Conservation (phyloP, 1,284 basidiomycete genomes). For the Moesziomyces sp. region DNA sequence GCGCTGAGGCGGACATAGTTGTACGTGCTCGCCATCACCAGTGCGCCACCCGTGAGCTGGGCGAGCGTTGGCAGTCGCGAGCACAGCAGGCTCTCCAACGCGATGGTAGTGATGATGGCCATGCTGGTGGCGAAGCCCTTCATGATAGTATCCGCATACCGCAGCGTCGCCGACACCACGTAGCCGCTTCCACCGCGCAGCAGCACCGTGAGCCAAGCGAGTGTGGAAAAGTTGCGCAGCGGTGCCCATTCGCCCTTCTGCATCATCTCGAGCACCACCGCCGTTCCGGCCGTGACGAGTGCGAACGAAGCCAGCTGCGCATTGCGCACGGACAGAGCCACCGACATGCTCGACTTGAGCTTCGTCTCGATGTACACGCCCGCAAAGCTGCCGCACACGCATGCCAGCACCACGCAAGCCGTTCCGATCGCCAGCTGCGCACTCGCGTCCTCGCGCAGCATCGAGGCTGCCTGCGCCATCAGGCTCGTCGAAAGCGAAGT, state of each 20-base stretch:
- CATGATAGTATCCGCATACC: constrained; percentile 45
- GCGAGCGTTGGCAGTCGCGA: constrained; percentile 7
- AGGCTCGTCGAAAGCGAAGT: neutral
- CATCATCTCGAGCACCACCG: constrained; percentile 18
- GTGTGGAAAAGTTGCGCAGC: constrained; percentile 17
- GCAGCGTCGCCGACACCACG: constrained; percentile 31
- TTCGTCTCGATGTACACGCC: constrained; percentile 40
- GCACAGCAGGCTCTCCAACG: constrained; percentile 22
- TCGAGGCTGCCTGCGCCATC: constrained; percentile 6
- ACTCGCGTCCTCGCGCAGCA: constrained; percentile 10
- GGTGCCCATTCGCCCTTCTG: constrained; percentile 12
- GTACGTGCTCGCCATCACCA: constrained; percentile 37
- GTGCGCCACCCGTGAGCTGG: constrained; percentile 22
- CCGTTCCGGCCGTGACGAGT: constrained; percentile 17
- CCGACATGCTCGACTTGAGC: constrained; percentile 38
- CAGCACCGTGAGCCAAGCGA: constrained; percentile 35
- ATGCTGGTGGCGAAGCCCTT: constrained; percentile 44
- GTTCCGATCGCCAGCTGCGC: constrained; percentile 12
- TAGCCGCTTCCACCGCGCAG: constrained; percentile 31
- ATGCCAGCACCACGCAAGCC: constrained; percentile 21
- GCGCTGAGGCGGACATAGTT: constrained; percentile 17
- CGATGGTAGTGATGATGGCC: constrained; percentile 40
- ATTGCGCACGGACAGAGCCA: constrained; percentile 37
- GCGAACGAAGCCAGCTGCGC: constrained; percentile 38
- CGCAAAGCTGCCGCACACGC: constrained; percentile 39